Base-by-base conservation (phyloP, 768 basidiomycete genomes). In the Tulasnella sp. region DNA sequence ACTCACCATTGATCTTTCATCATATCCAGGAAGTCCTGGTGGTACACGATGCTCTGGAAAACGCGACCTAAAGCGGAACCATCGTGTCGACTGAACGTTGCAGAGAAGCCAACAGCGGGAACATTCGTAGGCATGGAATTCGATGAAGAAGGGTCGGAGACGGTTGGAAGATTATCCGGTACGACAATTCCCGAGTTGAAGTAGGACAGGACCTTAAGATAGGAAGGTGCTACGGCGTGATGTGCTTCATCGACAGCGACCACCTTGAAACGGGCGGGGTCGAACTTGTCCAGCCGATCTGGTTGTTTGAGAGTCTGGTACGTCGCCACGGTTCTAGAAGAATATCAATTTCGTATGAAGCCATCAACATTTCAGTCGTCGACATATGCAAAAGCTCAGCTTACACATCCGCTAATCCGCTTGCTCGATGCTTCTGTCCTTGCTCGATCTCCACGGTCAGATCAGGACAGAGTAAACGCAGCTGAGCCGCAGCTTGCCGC, bases 371-470 rank as follows among this genome's bases (percentile, higher is more conserved):
- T 67, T 26, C 47, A 26, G 47, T 19, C 16, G 37, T n/a, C 9
- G 26, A 17, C 22, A 59, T 3, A 34, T 32, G 19, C 17, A 37
- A 59, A 74, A 29, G 36, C 79, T n/a, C 26, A 11, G 39, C 90
- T 77, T 80, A 95, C 91, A 97, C 86, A 78, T 98, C 93, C 44
- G 96, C 94, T 32, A 77, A 69, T 6, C 95, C 96, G 35, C 87
- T 86, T 3, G 94, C 94, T 59, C 81, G 84, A 75, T 94, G 84
- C 76, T 86, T 88, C 19, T 78, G 76, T 3, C 93, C 94, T 80
- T 98, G 96, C 79, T 98, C 96, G 66, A 98, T 91, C 80, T 98
- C 95, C 2, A 98, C 89, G 12, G 80, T 84, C 87, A 91, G 89
- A 5, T 86, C 80, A 1, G 94, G 90, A 77, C 89, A 88, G 37